Percentiles rank a stretch among this genome's conserved stretches.
phyloP scores from a whole-genome alignment of 1,284 basidiomycete species.

The Butyriboletus appendiculatus region DNA sequence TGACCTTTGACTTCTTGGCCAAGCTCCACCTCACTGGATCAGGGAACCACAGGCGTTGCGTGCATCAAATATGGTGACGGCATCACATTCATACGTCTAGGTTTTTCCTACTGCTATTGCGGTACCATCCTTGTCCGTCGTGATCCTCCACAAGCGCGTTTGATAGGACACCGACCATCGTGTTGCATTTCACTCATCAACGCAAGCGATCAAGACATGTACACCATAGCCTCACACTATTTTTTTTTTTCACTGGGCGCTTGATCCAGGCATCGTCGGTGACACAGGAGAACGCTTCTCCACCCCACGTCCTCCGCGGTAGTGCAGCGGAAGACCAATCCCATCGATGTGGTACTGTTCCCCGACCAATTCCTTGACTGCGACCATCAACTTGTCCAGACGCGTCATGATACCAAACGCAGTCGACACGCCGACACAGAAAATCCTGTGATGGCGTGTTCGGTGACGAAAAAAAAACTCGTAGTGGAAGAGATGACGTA shows the following conservation, averaged over 20 bases:
- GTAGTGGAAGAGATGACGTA: conserved; percentile 34
- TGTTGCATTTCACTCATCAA: background rate
- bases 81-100: background rate
- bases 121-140: background rate
- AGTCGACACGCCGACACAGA: conserved; percentile 75
- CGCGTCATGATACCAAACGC: conserved; percentile 66
- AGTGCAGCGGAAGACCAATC: conserved; percentile 43
- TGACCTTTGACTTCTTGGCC: no score
- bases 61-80: background rate
- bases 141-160: background rate
- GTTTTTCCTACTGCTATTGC: background rate
- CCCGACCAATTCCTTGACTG: conserved; percentile 78
- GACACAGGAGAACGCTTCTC: conserved; percentile 17
- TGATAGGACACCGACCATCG: background rate
- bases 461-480: background rate
- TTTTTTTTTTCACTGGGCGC: background rate
- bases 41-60: no score
- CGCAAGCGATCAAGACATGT: background rate
- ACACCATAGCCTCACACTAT: background rate
- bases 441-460: conserved; percentile 46
- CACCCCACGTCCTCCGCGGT: conserved; percentile 13
- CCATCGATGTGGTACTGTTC: conserved; percentile 80
- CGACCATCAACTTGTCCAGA: conserved; percentile 73
- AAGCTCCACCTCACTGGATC: no score
- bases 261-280: background rate